Conservation (phyloP, 306 rosid species). For the Delonix regia region DNA sequence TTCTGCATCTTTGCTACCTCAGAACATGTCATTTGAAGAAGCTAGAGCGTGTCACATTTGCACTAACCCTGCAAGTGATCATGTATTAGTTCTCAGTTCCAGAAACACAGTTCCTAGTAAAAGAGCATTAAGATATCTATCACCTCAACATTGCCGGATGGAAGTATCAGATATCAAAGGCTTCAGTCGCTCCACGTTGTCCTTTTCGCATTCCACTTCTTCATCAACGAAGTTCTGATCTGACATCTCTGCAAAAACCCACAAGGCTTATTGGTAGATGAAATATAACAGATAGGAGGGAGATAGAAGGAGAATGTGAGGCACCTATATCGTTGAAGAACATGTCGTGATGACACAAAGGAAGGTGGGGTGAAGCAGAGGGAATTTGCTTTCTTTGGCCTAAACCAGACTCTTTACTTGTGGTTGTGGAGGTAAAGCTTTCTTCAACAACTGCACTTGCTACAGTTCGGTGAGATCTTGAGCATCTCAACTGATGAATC, state of each 20-base stretch:
- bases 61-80: not conserved
- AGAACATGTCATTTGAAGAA: not conserved
- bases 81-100: not conserved
- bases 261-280: not conserved
- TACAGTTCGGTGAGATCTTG: constrained; percentile 39
- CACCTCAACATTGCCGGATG: not conserved
- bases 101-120: not conserved
- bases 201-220: constrained; percentile 37
- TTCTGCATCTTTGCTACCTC: too few species aligned
- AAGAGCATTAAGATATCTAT: not conserved
- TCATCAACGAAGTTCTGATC: constrained; percentile 81
- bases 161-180: constrained; percentile 16
- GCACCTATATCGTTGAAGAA: constrained; percentile 50
- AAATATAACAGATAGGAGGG: not conserved
- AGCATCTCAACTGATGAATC: constrained; percentile 60
- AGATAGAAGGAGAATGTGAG: not conserved
- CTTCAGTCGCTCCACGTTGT: constrained; percentile 41
- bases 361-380: constrained; percentile 28
- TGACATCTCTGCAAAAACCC: constrained; percentile 58
- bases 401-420: constrained; percentile 20
- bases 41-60: not conserved
- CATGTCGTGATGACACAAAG: constrained; percentile 30
- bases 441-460: constrained; percentile 33
- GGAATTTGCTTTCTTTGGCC: constrained; percentile 34
- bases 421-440: not conserved